Evolutionary conservation across 805 yeast genomes (phyloP), one percentile per base, ranked within the genome.

Genomic region (Ogataea allantospora): DNA sequence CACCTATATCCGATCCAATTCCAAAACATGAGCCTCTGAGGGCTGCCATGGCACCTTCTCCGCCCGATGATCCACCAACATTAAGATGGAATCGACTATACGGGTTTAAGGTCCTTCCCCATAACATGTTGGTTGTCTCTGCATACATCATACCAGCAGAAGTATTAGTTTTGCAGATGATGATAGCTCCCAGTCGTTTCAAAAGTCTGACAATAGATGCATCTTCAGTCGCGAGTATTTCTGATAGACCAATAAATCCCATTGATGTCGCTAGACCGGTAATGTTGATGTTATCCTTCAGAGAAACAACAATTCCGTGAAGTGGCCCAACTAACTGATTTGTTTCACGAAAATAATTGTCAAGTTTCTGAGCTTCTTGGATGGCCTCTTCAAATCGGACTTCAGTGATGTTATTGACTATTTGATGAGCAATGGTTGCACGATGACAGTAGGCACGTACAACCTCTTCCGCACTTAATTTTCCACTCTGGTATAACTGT

Each of bases 21-120:
- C 83, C 88, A 26, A 78, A 47, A 3, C 73, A 68, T 10, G 82
- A 71, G 7, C 79, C 84, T 32, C 71, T 70, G 53, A 74, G 66
- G 1, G 73, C 78, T 26, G 77, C 67, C 34, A 76, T 53, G 0
- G 83, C 73, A 37, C 82, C 81, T 54, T 78, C 85, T 33, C 86
- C 86, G 15, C 81, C 78, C 2, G 83, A 75, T 1, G 80, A 74
- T 11, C 86, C 86, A 37, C 85, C 85, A 2, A 77, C 68, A 7
- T 79, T 68, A 42, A 77, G 63, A 27, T 66, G 58, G 13, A 11
- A 10, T 27, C 76, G 62, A 45, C 78, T 76, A 54, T 62, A 58
- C 0, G 81, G 70, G 49, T 77, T 78, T 43, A 64, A 54, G 2
- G 80, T 69, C 28, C 69, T 59, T 2, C 81, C 82, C 35, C 65